A percentile compares a stretch with the other conserved stretches of the same genome.
phyloP scores from a whole-genome alignment of 257 asterid species.

The Cinchona pubescens region DNA sequence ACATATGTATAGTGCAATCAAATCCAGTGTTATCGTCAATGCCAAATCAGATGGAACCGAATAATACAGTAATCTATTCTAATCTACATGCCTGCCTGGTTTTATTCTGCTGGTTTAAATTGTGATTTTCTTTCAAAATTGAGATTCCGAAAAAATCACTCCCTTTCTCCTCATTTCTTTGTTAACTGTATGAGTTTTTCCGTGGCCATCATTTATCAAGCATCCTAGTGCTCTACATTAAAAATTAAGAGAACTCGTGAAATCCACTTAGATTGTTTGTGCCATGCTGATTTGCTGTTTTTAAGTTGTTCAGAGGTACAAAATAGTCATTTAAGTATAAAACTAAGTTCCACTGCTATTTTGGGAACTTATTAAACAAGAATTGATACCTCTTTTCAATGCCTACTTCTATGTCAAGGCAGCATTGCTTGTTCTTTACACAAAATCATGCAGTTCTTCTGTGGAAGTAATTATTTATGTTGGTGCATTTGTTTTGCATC shows the following conservation, averaged over 20 bases:
- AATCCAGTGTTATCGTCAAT: slow-evolving; percentile 8
- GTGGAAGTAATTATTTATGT: too few species aligned
- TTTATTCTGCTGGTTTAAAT: too few species aligned
- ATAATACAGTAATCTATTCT: not conserved
- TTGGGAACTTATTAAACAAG: not conserved
- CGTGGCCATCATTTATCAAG: too few species aligned
- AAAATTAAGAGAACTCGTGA: not conserved
- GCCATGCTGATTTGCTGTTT: too few species aligned
- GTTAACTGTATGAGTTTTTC: not conserved
- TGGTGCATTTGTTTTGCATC: too few species aligned
- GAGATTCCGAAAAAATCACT: not conserved
- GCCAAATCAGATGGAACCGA: slow-evolving; percentile 15
- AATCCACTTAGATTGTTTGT: not conserved
- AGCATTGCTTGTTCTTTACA: too few species aligned
- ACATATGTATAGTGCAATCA: slow-evolving; percentile 23
- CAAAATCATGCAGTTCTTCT: too few species aligned
- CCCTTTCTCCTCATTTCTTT: not conserved
- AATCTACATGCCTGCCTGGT: not conserved
- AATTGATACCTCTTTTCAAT: not conserved
- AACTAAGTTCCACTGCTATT: not conserved
- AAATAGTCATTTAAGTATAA: not conserved
- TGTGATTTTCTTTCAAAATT: not conserved
- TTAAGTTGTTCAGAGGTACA: too few species aligned
- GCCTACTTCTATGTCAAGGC: not conserved
- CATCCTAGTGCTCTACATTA: not conserved